Conservation (phyloP, 805 yeast genomes). For the Lachancea quebecensis region DNA sequence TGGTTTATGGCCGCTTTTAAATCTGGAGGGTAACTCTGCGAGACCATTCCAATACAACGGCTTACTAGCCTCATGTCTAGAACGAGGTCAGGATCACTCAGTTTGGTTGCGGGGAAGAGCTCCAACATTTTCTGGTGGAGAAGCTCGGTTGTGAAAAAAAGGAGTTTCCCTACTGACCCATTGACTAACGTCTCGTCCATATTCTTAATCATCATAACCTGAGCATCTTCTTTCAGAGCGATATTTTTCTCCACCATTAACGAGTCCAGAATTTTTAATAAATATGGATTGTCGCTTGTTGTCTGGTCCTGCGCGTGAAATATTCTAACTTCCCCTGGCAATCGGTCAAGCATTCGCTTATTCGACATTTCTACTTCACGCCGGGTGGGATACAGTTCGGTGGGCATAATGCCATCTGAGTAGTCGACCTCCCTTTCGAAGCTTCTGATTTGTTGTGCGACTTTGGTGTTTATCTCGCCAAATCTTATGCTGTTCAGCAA, state of each 20-base stretch:
- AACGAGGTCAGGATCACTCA: conserved; percentile 24
- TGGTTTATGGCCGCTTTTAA: conserved; percentile 22
- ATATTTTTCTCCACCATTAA: conserved; percentile 66
- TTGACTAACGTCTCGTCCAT: conserved; percentile 72
- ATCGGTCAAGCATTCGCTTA: conserved; percentile 37
- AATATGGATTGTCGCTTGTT: conserved; percentile 13
- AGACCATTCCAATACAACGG: conserved; percentile 24
- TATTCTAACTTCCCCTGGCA: conserved; percentile 41
- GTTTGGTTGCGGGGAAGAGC: conserved; percentile 13
- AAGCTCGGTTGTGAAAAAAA: conserved; percentile 31
- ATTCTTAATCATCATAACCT: conserved; percentile 90
- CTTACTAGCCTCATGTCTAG: conserved; percentile 31
- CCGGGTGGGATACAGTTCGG: conserved; percentile 84
- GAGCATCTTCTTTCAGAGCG: conserved; percentile 74
- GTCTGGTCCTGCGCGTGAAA: conserved; percentile 36
- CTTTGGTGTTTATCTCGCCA: conserved; percentile 48
- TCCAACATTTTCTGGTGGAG: conserved; percentile 21
- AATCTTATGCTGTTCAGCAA: conserved; percentile 76
- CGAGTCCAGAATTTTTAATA: conserved; percentile 39
- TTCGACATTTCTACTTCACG: conserved; percentile 80
- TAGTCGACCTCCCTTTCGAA: conserved; percentile 13
- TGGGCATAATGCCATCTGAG: conserved; percentile 63
- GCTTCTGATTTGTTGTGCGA: conserved; percentile 13
- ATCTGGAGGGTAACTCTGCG: conserved; percentile 19
- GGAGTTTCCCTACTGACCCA: conserved; percentile 80